Base-by-base conservation (phyloP, 306 rosid genomes). In the Castanea crenata region DNA sequence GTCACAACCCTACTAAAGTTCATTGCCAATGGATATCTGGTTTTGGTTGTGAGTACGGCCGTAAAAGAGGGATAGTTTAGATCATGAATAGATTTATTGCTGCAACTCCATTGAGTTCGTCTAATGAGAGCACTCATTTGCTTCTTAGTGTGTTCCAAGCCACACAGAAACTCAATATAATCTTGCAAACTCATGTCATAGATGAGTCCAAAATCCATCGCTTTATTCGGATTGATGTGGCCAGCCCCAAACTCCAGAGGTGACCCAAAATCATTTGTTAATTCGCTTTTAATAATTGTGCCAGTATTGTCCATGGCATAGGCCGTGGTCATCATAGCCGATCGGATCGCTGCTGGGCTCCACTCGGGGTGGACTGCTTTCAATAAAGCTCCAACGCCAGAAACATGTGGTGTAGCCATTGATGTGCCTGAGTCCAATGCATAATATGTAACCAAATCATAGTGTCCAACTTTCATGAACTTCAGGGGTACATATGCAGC, bases 1-100 rank as follows among this genome's bases (percentile, higher is more conserved):
- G 81, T 81, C 68, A 81, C 81, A 62, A 78, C 79, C 71, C 74
- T 76, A 13, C 38, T 31, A 6, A 71, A 73, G 73, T 6, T 25
- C 29, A 52, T 81, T 4, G 41, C 55, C 29, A 35, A 54, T 5
- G 34, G 52, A 46, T 46, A 46, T 46, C 2, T 46, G 52, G 52
- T 46, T 46, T 46, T n/a, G 2, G 27, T 4, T 20, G 67, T 75
- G 12, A 32, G 9, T 18, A 57, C 57, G 54, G 82, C 75, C 4
- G 12, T 57, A 44, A 69, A 55, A 10, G 76, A 78, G 5, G 75
- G 78, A 32, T 82, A 77, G 55, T 82, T 73, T 8, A 78, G 79
- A 10, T 78, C 71, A 5, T 32, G 34, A 31, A 70, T 52, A 5
- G 27, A 7, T 5, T 2, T 5, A 31, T 15, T 25, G 52, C 14